Evolutionary conservation across 2,329 filamentous ascomycete species (phyloP), one percentile per base, ranked within the genome.

Genomic region (Mariannaea elegans): DNA sequence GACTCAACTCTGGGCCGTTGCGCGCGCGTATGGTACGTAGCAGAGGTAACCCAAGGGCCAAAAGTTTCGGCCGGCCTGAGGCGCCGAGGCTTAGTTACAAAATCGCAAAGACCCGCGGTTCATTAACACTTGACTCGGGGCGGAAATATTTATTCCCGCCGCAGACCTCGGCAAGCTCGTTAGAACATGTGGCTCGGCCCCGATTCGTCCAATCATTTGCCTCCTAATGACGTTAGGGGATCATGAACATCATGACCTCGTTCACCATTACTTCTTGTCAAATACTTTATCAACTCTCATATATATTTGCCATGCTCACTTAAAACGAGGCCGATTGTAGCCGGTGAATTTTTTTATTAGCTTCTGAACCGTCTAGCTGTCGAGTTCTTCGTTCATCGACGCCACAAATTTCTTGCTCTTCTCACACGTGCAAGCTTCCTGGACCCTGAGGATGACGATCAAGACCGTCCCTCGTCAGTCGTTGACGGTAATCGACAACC

Each of bases 401-500:
- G n/a, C 41, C 14, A 14, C 13, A 19, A 32, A 41, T 8, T 31
- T 10, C 12, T 14, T 10, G 3, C 16, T 13, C 10, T n/a, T 27
- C 16, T 44, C 29, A 21, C 18, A 31, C 44, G 36, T 34, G 34
- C 41, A 27, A 46, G 44, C 34, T 24, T 41, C 21, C 24, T 9
- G 9, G 9, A 27, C 24, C 9, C 9, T 27, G 10, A 29, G 16
- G 34, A 59, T 59, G 56, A 38, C 49, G 18, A 50, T 49, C 50
- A 54, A 59, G 31, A 54, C n/a, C 29, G 18, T 54, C 36, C 44
- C 56, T 29, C 50, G 50, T 14, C 49, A 73, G 65, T 72, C 75
- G 38, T 70, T 81, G 62, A 81, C 79, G 14, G 78, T 82, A 21
- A 71, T 79, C 32, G 81, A 84, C 67, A 83, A 83, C 72, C 79